Evolutionary conservation across 345 rosid genomes (phyloP), one percentile per base, ranked within the genome.

Genomic region (Xanthoceras sorbifolium): DNA sequence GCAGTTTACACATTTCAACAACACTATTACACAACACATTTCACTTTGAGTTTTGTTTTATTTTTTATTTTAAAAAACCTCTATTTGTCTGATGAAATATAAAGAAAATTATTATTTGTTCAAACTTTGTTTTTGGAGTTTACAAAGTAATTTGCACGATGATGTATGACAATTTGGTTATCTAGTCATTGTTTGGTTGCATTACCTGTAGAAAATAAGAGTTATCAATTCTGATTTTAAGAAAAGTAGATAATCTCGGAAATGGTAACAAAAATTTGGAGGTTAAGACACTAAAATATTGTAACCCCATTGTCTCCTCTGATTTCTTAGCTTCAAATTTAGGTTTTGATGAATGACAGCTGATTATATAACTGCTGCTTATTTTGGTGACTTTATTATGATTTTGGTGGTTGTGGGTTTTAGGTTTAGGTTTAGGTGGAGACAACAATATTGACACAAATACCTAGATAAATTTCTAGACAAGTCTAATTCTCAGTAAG

Each of bases 381-480:
- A 29, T 71, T 60, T 12, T 22, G n/a, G 42, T 5, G n/a, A n/a
- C n/a, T n/a, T n/a, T 9, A 40, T 74, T 28, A 11, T 71, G 73
- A 22, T 17, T 64, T 64, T 11, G 46, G 15, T 31, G 28, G 29
- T 31, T 76, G 81, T 71, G 70, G 55, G 55, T 29, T 20, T 69
- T 9, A 96, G 99, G n/a, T n/a, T n/a, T n/a, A n/a, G n/a, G 76
- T 96, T 93, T 78, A 87, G 94, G 36, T 92, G 98, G 99, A 71
- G 78, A 71, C 98, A 96, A 76, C 98, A 95, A 74, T 92, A 86
- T 79, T 86, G 92, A 34, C 89, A 93, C 71, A 85, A 86, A 78
- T 96, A 93, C 71, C 99, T 98, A 6, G 97, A 96, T 84, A 97
- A 93, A 83, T 90, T 96, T 78, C 84, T 92, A 82, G 91, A 93